Evolutionary conservation across 176 grass and related monocot species (phyloP), one percentile per base, ranked within the genome.

Genomic region (Chloris gayana): DNA sequence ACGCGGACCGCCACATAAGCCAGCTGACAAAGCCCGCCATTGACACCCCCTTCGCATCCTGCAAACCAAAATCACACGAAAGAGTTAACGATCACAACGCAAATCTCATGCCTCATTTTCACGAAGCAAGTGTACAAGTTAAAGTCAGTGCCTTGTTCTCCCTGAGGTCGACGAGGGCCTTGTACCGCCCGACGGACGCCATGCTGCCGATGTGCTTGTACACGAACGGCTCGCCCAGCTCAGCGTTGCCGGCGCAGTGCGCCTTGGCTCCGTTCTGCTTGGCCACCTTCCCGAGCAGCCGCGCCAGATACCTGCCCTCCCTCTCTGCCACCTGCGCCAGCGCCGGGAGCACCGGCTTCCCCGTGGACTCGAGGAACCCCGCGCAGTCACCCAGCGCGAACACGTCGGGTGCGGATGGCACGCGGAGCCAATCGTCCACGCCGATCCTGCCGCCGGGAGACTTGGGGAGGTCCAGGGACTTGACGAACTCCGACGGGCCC

Each of bases 201-300:
- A 98, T 98, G 90, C 96, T 98, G 56, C 95, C 95, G 6, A 98
- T 75, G 83, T 95, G 92, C 81, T 82, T 94, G 84, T 98, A 98
- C 79, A 91, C 86, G 62, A 95, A 98, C n/a, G 95, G 95, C 25
- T 95, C 92, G 15, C 90, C 90, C 24, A 91, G 73, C 14, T 86
- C 47, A 14, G 80, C 70, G n/a, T 57, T 83, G 82, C 70, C 77
- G 44, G 81, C 86, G 73, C 63, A 70, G 70, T 84, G 37, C 64
- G 95, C 92, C 87, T 87, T 98, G 33, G 90, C 90, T 46, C 51
- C 92, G 79, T 87, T 92, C 76, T 89, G 86, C 77, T 80, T 82
- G n/a, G 81, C 86, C 9, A 98, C 67, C 51, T 12, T 67, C 29
- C 64, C 79, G 74, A 98, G 82, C 38, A 93, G 64, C 45, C 56